Percentiles rank a stretch among this genome's conserved stretches.
Evolutionary conservation across 2,329 filamentous ascomycete genomes (phyloP).

Genomic region (Aspergillus sp.): DNA sequence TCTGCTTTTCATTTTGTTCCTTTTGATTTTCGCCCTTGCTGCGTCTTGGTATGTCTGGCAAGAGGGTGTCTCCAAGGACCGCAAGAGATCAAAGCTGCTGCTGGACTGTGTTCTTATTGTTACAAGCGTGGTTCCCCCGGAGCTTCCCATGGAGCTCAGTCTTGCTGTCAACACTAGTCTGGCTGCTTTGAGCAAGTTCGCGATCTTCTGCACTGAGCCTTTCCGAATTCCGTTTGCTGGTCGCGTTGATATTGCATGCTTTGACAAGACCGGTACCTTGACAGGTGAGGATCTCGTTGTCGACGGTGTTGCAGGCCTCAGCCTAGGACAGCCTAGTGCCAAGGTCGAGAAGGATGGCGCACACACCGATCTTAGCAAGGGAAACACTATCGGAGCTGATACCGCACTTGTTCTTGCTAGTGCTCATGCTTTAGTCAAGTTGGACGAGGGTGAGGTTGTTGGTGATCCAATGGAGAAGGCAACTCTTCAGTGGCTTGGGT

Average conservation of each 20-base stretch:
- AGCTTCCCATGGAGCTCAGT: slow-evolving; percentile 97
- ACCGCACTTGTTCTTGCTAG: slow-evolving; percentile 93
- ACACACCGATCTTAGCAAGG: slow-evolving; percentile 75
- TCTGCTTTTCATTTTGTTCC: slow-evolving; percentile 95
- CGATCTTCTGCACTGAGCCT: slow-evolving; percentile 98
- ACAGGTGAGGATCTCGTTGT: slow-evolving; percentile 97
- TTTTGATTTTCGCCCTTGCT: slow-evolving; percentile 92
- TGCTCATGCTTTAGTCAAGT: slow-evolving; percentile 91
- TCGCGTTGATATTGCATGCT: slow-evolving; percentile 93
- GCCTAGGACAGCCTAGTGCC: slow-evolving; percentile 69
- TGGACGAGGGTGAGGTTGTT: slow-evolving; percentile 96
- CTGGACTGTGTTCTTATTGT: slow-evolving; percentile 97
- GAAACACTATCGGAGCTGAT: slow-evolving; percentile 72
- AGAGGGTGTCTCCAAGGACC: slow-evolving; percentile 90
- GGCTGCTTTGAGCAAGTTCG: slow-evolving; percentile 89
- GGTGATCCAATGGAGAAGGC: slow-evolving; percentile 99
- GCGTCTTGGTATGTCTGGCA: slow-evolving; percentile 99
- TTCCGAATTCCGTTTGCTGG: slow-evolving; percentile 98
- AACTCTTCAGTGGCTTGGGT: slow-evolving; percentile 84
- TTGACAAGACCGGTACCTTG: slow-evolving; percentile 96
- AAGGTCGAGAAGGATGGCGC: slow-evolving; percentile 77
- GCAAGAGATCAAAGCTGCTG: slow-evolving; percentile 95
- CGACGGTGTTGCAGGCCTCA: slow-evolving; percentile 91
- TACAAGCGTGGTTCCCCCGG: slow-evolving; percentile 96
- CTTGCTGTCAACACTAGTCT: slow-evolving; percentile 97